A percentile compares a stretch with the other conserved stretches of the same genome.
These are phyloP conservation scores for Termitomyces sp. DNA, from an alignment of 1,284 basidiomycete species.

Conservation along the genomic window DNA sequence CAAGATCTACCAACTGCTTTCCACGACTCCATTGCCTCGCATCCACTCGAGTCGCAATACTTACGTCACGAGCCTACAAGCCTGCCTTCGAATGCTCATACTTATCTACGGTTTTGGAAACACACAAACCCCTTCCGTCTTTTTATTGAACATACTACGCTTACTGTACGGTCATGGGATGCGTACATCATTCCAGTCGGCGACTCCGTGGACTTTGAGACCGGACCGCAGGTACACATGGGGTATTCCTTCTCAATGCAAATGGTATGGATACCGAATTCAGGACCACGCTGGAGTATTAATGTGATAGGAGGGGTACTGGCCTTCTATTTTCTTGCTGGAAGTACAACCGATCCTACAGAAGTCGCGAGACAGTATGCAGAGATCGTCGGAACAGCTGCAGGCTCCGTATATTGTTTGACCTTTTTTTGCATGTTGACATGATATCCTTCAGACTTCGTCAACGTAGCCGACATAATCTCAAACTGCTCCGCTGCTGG, in stretches of 20 bases:
- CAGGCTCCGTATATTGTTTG: constrained; percentile 66
- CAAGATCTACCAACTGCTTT: constrained; percentile 49
- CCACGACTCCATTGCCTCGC: constrained; percentile 55
- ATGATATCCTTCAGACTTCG: constrained; percentile 38
- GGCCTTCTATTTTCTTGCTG: constrained; percentile 74
- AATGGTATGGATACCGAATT: constrained; percentile 75
- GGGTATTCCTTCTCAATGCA: constrained; percentile 63
- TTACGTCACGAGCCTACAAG: constrained; percentile 62
- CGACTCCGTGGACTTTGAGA: constrained; percentile 68
- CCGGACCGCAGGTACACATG: constrained; percentile 58
- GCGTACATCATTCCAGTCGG: constrained; percentile 49
- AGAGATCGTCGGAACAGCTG: constrained; percentile 54
- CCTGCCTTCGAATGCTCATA: constrained; percentile 55
- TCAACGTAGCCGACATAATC: constrained; percentile 58
- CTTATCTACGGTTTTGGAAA: constrained; percentile 78
- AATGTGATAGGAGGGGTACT: constrained; percentile 67
- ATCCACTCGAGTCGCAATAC: constrained; percentile 72
- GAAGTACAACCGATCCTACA: constrained; percentile 55
- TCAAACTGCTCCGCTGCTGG: constrained; percentile 52
- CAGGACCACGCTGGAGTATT: constrained; percentile 56
- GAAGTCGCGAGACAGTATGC: constrained; percentile 65
- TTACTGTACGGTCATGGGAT: constrained; percentile 68
- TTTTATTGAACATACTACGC: constrained; percentile 54
- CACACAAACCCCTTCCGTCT: constrained; percentile 66
- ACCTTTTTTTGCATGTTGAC: no score